Percentiles rank a stretch among this genome's conserved stretches.
Conservation (phyloP, 257 asterid species). For the Ocimum tenuiflorum region DNA sequence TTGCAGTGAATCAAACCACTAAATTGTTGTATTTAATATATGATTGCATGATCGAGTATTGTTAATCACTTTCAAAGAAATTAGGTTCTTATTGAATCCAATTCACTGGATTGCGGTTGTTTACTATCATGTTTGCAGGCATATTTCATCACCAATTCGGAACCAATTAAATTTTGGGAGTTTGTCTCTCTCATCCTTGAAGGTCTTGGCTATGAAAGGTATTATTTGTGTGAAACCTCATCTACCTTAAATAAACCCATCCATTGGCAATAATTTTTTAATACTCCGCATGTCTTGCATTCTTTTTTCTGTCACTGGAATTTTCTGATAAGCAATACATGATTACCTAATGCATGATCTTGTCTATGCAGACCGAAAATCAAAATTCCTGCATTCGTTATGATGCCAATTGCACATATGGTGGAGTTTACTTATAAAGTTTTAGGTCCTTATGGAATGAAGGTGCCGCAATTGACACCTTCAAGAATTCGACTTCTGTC, state of each 20-base stretch:
- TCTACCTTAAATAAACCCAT: not conserved
- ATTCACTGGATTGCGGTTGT: not conserved
- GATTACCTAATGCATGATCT: constrained; percentile 42
- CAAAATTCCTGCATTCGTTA: constrained; percentile 67
- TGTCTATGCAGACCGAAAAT: constrained; percentile 76
- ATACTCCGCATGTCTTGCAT: not conserved
- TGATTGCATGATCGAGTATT: not conserved
- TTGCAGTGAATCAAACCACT: not conserved
- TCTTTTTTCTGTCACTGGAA: constrained; percentile 5
- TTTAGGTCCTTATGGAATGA: constrained; percentile 86
- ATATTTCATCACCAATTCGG: constrained; percentile 83
- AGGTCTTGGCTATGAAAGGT: constrained; percentile 96
- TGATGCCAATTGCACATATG: constrained; percentile 88
- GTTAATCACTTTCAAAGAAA: not conserved
- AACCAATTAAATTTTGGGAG: constrained; percentile 92
- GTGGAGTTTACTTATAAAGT: constrained; percentile 74
- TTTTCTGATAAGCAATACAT: not conserved
- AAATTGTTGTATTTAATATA: not conserved
- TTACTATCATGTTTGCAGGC: constrained; percentile 61
- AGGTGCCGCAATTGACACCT: constrained; percentile 93
- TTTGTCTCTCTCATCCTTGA: constrained; percentile 80
- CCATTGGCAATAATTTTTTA: not conserved
- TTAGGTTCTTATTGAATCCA: not conserved
- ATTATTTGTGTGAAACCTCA: constrained; percentile 19
- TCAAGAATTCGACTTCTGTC: constrained; percentile 92